Percentiles rank a stretch among this genome's conserved stretches.
These are phyloP conservation scores for Aeschynomene evenia DNA, from an alignment of 306 rosid genomes.

Conservation along the genomic window DNA sequence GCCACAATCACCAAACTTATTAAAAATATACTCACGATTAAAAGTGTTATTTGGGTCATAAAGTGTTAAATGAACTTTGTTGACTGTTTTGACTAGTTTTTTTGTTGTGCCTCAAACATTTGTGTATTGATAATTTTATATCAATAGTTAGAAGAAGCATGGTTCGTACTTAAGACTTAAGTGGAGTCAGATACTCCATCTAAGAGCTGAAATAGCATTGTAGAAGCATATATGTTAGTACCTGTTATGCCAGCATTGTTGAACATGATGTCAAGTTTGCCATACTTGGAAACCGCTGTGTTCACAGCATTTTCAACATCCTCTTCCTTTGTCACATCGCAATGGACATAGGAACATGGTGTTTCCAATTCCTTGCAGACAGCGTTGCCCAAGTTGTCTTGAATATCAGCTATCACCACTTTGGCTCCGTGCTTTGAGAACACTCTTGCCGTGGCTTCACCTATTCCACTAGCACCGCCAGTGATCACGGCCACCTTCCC, in stretches of 20 bases:
- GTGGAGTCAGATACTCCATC: no score
- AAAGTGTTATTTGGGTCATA: no score
- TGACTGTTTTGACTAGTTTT: no score
- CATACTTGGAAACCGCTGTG: constrained; percentile 30
- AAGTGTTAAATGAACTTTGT: no score
- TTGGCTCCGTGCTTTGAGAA: constrained; percentile 53
- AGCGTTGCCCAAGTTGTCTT: constrained; percentile 38
- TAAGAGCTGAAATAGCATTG: no score
- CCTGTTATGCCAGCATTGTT: constrained; percentile 44
- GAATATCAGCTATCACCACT: constrained; percentile 48
- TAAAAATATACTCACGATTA: no score
- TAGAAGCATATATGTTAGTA: no score
- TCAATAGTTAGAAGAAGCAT: no score
- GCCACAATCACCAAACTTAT: no score
- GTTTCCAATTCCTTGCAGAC: constrained; percentile 18
- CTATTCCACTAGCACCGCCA: constrained; percentile 55
- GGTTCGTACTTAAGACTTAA: no score
- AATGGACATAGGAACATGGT: constrained; percentile 38
- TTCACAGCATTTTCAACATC: constrained; percentile 39
- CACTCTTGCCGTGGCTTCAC: constrained; percentile 44
- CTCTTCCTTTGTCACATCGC: constrained; percentile 45
- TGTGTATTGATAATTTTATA: no score
- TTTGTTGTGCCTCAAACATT: no score
- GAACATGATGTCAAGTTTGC: constrained; percentile 58
- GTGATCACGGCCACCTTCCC: constrained; percentile 65